phyloP scores from a whole-genome alignment of 306 rosid genomes.

The Boehmeria nivea region DNA sequence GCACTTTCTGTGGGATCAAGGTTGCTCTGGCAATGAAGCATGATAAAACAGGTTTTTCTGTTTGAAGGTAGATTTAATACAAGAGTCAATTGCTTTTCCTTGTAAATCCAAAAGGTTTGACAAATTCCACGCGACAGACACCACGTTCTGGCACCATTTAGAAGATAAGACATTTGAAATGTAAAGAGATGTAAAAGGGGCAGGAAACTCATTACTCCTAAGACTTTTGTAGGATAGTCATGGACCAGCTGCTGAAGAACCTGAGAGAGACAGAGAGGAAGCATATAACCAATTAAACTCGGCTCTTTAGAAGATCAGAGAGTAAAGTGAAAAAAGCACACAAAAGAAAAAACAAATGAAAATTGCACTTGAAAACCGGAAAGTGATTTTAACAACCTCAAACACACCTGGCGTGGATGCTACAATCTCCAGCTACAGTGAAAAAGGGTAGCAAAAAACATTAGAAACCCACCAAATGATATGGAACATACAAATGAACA shows the following conservation, averaged over 20 bases:
- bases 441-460: conserved; percentile 18
- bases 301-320: background rate
- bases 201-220: conserved; percentile 52
- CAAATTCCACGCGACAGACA: no score
- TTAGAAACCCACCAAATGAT: conserved; percentile 25
- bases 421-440: conserved; percentile 77
- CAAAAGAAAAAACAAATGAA: no score
- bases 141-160: no score
- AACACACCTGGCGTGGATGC: conserved; percentile 83
- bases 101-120: no score
- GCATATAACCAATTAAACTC: conserved; percentile 20
- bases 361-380: conserved; percentile 9
- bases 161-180: no score
- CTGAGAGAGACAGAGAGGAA: conserved; percentile 29
- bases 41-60: no score
- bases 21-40: no score
- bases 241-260: conserved; percentile 66
- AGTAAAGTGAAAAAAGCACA: background rate
- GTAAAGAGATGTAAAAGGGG: conserved; percentile 8
- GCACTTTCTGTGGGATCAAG: no score
- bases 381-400: conserved; percentile 51
- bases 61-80: no score
- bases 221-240: conserved; percentile 56
- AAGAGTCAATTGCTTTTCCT: no score
- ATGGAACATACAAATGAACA: background rate